A percentile compares a stretch with the other conserved stretches of the same genome.
These are phyloP conservation scores for Coemansia sp. DNA, from an alignment of 192 early-diverging fungal genomes.

Conservation along the genomic window DNA sequence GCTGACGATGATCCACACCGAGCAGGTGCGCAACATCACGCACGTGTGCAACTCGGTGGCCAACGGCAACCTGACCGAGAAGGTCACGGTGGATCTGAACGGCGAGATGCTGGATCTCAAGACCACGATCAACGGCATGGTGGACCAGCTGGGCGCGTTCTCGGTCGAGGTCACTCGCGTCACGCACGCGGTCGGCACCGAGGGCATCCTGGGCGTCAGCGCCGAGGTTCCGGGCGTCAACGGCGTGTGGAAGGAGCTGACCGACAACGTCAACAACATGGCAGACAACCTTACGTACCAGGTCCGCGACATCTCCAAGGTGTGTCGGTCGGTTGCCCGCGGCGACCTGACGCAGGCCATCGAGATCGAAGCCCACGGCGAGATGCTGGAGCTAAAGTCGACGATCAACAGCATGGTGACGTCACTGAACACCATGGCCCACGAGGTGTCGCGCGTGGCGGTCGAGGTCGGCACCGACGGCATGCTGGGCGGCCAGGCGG, in stretches of 20 bases:
- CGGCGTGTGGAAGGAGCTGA: slow-evolving; percentile 56
- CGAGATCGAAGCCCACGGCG: slow-evolving; percentile 54
- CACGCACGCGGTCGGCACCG: slow-evolving; percentile 55
- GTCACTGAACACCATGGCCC: slow-evolving; percentile 55
- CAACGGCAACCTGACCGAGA: slow-evolving; percentile 52
- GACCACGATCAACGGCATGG: slow-evolving; percentile 41
- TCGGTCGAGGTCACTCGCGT: slow-evolving; percentile 53
- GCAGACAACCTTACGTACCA: slow-evolving; percentile 61
- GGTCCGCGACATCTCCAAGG: slow-evolving; percentile 56
- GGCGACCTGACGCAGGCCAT: slow-evolving; percentile 60
- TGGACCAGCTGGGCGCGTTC: slow-evolving; percentile 53
- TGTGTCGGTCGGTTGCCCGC: slow-evolving; percentile 59
- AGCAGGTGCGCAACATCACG: slow-evolving; percentile 54
- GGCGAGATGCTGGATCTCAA: slow-evolving; percentile 64
- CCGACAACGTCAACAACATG: slow-evolving; percentile 61
- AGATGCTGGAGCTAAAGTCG: slow-evolving; percentile 57
- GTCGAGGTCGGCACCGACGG: slow-evolving; percentile 62
- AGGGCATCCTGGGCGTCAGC: slow-evolving; percentile 54
- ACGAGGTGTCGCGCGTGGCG: slow-evolving; percentile 64
- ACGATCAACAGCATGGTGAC: slow-evolving; percentile 67
- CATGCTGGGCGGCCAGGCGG: slow-evolving; percentile 53
- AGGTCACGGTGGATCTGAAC: slow-evolving; percentile 53
- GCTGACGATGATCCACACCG: slow-evolving; percentile 54
- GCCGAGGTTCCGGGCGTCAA: slow-evolving; percentile 51
- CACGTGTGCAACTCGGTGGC: slow-evolving; percentile 59